Evolutionary conservation across 345 rosid genomes (phyloP), one percentile per base, ranked within the genome.

Genomic region (Corchorus olitorius): DNA sequence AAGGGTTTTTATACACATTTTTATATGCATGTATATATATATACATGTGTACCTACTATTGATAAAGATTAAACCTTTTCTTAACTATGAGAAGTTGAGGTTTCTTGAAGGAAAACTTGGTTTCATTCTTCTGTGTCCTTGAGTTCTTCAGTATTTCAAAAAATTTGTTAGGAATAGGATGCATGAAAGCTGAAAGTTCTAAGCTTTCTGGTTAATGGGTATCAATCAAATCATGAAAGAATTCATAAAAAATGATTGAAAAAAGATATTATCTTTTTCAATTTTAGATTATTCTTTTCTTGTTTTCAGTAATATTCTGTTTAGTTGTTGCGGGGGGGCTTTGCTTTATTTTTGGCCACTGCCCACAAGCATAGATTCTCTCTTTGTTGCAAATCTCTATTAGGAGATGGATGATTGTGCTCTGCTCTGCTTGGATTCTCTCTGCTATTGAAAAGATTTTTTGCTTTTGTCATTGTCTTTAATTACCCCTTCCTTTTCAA

Each of bases 351-450:
- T 76, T 76, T 70, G 52, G 86, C 87, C 89, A 77, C 82, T 83
- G 78, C 81, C 86, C 74, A 79, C 81, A 76, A 88, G 87, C 89
- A 91, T 89, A 86, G 93, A 93, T 93, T 89, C 96, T 75, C 83
- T 88, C 68, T 55, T 67, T 76, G 81, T 77, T 84, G 79, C 80
- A 70, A 76, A 83, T 76, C 82, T 62, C 76, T 39, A 43, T 53
- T 45, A 69, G 35, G 78, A 65, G 62, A 80, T 46, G 80, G 84
- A 77, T 83, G 86, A 84, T 71, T 77, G 83, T 80, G 85, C 78
- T 80, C 72, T 70, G 62, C 72, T 75, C 78, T 79, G 70, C 69
- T n/a, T 66, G 71, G 83, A 86, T 83, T 85, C 84, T 78, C 73
- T 69, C 62, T 76, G 80, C 76, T 87, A 73, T 85, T 78, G 43